Percentiles rank a stretch among this genome's conserved stretches.
Conservation (phyloP, 768 basidiomycete genomes). For the Leccinum subgranulosum region DNA sequence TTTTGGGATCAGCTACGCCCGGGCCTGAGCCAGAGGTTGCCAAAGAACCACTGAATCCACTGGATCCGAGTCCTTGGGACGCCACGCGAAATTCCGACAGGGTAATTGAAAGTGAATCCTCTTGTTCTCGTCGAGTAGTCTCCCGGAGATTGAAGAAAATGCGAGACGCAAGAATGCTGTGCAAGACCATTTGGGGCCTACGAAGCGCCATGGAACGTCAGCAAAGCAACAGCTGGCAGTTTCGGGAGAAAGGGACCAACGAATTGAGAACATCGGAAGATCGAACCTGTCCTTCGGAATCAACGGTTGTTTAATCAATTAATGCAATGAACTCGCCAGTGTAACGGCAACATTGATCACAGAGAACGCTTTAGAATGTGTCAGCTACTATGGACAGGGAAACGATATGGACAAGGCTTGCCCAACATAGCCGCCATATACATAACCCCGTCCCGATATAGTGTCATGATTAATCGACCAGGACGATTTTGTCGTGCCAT, state of each 20-base stretch:
- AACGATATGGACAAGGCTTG: not conserved
- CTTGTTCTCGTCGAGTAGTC: constrained; percentile 10
- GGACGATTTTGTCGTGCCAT: constrained; percentile 11
- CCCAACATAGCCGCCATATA: constrained; percentile 16
- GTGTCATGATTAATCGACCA: constrained; percentile 8
- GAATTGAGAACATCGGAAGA: constrained; percentile 19
- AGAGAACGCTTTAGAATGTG: constrained; percentile 11
- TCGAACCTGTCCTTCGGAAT: constrained; percentile 3
- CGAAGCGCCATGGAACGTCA: not conserved
- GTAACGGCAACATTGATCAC: constrained; percentile 14
- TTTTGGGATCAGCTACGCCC: not conserved
- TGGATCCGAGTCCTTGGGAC: not conserved
- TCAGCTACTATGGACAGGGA: not conserved
- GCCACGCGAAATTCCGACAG: constrained; percentile 10
- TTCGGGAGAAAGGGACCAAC: constrained; percentile 2
- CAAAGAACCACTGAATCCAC: not conserved
- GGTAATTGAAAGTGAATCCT: not conserved
- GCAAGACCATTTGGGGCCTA: constrained; percentile 20
- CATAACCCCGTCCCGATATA: constrained; percentile 19
- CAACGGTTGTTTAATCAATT: not conserved
- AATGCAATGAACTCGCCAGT: constrained; percentile 2
- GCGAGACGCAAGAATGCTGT: constrained; percentile 24
- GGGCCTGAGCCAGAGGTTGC: not conserved
- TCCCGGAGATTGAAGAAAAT: constrained; percentile 24
- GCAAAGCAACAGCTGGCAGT: not conserved